Evolutionary conservation across 305 asterid species (phyloP), one percentile per base, ranked within the genome.

Genomic region (Galium porrigens): DNA sequence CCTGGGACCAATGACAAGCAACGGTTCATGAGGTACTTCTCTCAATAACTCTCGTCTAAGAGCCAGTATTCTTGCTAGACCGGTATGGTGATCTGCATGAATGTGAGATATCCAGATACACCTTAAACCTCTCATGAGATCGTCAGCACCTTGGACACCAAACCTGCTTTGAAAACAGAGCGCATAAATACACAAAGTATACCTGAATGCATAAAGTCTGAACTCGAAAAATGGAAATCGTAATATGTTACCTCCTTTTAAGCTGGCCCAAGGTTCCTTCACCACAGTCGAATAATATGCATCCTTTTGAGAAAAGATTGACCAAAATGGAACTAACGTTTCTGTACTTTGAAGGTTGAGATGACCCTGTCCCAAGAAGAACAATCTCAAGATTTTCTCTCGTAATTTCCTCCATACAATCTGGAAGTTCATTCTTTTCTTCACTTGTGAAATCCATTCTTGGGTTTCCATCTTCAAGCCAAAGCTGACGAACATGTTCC

Each of bases 261-360:
- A 91, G 89, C 79, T 91, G 98, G 68, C 96, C 98, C 42, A 89
- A 66, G 42, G 95, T 84, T 76, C 96, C 98, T 84, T 91, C 98
- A 15, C 96, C 98, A 39, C 98, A 91, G 69, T 91, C 98, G 54
- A 91, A 73, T 58, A 91, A 83, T 61, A 91, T 3, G 71, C 94
- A 76, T 72, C 98, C 96, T 78, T 79, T 85, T 0, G 85, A 83
- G 65, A 91, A 91, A 68, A 91, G 79, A 82, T 89, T 89, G 68
- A 91, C 78, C 73, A 91, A 83, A 67, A 91, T 83, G 25, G 98
- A 86, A 82, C 83, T 86, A 61, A 91, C 96, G 33, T 92, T 92
- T 66, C 96, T 84, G 73, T 92, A 85, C 66, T 92, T 92, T 17
- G 98, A 92, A 63, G 98, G 95, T 72, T 92, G 98, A 51, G 98